Percentiles rank a stretch among this genome's conserved stretches.
Evolutionary conservation across 1,284 basidiomycete genomes (phyloP).

Genomic region (Marasmius oreades): DNA sequence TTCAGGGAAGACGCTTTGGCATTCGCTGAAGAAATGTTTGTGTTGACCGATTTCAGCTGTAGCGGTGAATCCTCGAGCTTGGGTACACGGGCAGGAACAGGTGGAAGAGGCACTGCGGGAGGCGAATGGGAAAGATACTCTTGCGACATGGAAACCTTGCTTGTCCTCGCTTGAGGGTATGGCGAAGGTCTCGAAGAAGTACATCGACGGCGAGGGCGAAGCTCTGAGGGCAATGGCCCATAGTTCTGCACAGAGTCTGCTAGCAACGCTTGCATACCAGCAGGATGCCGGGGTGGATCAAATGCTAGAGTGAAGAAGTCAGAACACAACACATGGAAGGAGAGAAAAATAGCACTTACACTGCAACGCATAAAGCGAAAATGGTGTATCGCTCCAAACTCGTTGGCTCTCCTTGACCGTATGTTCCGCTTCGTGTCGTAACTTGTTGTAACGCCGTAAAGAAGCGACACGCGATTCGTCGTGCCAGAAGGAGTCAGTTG

Average conservation of each 20-base stretch:
- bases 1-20: not conserved
- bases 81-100: slow-evolving; percentile 27
- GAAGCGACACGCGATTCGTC: slow-evolving; percentile 60
- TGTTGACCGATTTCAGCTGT: slow-evolving; percentile 20
- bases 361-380: slow-evolving; percentile 68
- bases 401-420: slow-evolving; percentile 65
- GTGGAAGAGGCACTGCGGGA: slow-evolving; percentile 16
- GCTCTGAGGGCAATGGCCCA: slow-evolving; percentile 64
- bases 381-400: slow-evolving; percentile 67
- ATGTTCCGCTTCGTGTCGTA: slow-evolving; percentile 64
- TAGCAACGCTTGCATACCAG: slow-evolving; percentile 67
- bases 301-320: slow-evolving; percentile 48
- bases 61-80: slow-evolving; percentile 19
- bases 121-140: slow-evolving; percentile 29
- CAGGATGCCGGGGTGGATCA: slow-evolving; percentile 58
- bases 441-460: slow-evolving; percentile 63
- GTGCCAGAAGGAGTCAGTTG: slow-evolving; percentile 42
- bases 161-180: slow-evolving; percentile 51
- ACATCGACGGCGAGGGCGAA: slow-evolving; percentile 54
- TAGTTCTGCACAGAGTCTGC: slow-evolving; percentile 70
- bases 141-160: slow-evolving; percentile 41
- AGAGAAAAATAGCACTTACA: slow-evolving; percentile 42
- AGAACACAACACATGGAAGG: slow-evolving; percentile 5
- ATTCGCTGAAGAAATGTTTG: slow-evolving; percentile 16
- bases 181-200: slow-evolving; percentile 69